Base-by-base conservation (phyloP, 257 asterid genomes). In the Solanum medicagineum region DNA sequence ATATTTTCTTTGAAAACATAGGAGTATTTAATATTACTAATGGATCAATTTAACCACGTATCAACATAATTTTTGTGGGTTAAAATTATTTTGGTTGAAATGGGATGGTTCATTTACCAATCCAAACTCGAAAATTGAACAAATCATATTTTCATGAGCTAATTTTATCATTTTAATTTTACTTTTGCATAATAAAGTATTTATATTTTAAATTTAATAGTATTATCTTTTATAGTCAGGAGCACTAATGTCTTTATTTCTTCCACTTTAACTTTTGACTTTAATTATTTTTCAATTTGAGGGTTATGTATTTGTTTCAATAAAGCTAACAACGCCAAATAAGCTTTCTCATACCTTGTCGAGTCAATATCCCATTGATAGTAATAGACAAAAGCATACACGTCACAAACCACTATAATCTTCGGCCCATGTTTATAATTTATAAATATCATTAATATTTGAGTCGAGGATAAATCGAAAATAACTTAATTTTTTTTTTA, bases 371-470 rank as follows among this genome's bases (percentile, higher is more conserved):
- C 83, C 91, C 91, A 86, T 87, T 91, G 91, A 90, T 88, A 84
- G 75, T 89, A 86, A 81, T 84, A 40, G 93, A 93, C 95, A 91
- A 93, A 91, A 89, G 83, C 65, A 45, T 87, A 87, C 95, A 92
- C 92, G 90, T 87, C 88, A 87, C 24, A 56, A 47, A 70, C 84
- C 86, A 84, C 89, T 47, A 63, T 24, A 80, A 56, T 40, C 45
- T 24, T 80, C 75, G 86, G 80, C n/a, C 26, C 9, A 47, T 79
- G 4, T 83, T 42, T 13, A 45, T 71, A 26, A 4, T 81, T 86
- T 26, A 20, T 17, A 53, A 79, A 79, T 53, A 9, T 10, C 6
- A 16, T 53, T 51, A 26, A 73, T 71, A 8, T 60, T 20, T 11
- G 17, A 22, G 1, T 62, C 0, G 17, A 62, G 17, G 69, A 2